A percentile compares a stretch with the other conserved stretches of the same genome.
phyloP scores from a whole-genome alignment of 2,329 filamentous ascomycete genomes.

The Grosmannia clavigera region DNA sequence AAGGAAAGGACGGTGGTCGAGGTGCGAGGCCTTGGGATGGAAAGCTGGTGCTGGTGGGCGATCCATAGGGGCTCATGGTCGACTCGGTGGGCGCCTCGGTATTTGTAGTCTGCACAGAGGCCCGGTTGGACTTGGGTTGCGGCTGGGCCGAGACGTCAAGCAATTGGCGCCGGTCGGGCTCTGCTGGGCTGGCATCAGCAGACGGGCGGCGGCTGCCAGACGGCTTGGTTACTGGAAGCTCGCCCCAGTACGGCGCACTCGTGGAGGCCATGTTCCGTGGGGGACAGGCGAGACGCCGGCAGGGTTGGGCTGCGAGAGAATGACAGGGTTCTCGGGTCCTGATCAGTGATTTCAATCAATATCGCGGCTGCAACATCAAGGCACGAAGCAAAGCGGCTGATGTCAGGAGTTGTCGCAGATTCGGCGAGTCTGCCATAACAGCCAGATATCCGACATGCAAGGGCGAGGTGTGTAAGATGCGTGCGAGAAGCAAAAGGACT shows the following conservation, averaged over 20 bases:
- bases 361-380: not conserved
- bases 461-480: not conserved
- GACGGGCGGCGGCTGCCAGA: conserved; percentile 25
- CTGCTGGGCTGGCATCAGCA: conserved; percentile 7
- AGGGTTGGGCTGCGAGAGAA: conserved; percentile 19
- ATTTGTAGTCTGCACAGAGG: conserved; percentile 42
- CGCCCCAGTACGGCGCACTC: conserved; percentile 8
- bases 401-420: not conserved
- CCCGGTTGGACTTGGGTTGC: conserved; percentile 34
- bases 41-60: conserved; percentile 40
- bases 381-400: not conserved
- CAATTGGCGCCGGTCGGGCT: conserved; percentile 19
- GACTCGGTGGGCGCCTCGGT: conserved; percentile 48
- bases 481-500: too few species aligned
- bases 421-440: not conserved
- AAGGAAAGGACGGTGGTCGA: conserved; percentile 44
- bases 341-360: not conserved
- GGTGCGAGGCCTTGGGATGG: conserved; percentile 41
- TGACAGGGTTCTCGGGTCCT: not conserved
- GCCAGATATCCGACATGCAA: not conserved
- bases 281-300: conserved; percentile 33
- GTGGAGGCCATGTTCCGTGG: not conserved
- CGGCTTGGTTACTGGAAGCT: conserved; percentile 38
- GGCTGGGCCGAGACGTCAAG: conserved; percentile 24
- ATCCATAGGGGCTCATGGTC: conserved; percentile 44